phyloP scores from a whole-genome alignment of 176 grass and related monocot species.

The Oryza coarctata region DNA sequence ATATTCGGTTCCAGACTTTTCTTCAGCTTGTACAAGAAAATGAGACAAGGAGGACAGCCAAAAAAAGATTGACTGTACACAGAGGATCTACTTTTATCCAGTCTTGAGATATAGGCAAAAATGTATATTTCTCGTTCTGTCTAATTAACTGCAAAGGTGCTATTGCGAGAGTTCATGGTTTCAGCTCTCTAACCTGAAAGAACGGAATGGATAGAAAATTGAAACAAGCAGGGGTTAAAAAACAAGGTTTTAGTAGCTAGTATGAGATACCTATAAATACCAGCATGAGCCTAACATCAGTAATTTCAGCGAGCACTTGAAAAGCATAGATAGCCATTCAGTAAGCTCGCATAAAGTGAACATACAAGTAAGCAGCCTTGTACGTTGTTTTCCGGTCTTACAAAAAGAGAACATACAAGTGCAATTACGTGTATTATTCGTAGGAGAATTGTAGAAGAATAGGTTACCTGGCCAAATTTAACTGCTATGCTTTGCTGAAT shows the following conservation, averaged over 20 bases:
- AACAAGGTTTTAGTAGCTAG: neutral
- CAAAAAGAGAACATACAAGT: neutral
- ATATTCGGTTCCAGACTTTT: conserved; percentile 32
- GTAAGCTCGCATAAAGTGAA: too few species aligned
- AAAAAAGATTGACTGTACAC: neutral
- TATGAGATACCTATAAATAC: neutral
- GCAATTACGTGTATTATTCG: neutral
- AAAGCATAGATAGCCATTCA: neutral
- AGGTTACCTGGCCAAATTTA: neutral
- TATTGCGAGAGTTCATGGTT: neutral
- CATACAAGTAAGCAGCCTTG: too few species aligned
- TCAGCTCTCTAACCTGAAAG: neutral
- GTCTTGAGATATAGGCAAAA: neutral
- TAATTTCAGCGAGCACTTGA: neutral
- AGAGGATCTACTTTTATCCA: neutral
- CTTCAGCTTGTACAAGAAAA: neutral
- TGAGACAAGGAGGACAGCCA: neutral
- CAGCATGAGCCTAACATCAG: neutral
- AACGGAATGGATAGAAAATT: neutral
- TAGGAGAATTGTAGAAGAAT: conserved; percentile 7
- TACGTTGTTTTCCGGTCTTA: neutral
- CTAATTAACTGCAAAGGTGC: neutral
- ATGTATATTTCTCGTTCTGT: neutral
- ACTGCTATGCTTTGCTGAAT: neutral
- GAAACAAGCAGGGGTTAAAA: neutral